A percentile compares a stretch with the other conserved stretches of the same genome.
phyloP scores from a whole-genome alignment of 495 filamentous ascomycete genomes.

The Neurospora africana region DNA sequence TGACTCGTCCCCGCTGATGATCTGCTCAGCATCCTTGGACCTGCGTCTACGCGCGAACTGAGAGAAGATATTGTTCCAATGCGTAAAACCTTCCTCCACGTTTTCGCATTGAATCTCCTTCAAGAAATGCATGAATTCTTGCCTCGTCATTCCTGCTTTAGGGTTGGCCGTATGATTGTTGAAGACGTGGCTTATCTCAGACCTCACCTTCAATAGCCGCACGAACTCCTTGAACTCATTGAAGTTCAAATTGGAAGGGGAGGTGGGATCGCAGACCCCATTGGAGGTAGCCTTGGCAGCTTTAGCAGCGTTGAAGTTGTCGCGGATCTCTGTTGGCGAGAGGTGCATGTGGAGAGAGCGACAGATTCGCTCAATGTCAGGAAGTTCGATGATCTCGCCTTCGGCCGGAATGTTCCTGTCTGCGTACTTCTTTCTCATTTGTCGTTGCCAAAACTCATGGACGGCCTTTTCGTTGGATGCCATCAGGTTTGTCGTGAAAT shows the following conservation, averaged over 20 bases:
- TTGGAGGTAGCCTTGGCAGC: slow-evolving; percentile 12
- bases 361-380: slow-evolving; percentile 70
- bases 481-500: slow-evolving; percentile 78
- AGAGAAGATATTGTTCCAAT: slow-evolving; percentile 67
- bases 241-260: slow-evolving; percentile 56
- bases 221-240: slow-evolving; percentile 75
- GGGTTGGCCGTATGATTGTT: slow-evolving; percentile 37
- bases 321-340: slow-evolving; percentile 58
- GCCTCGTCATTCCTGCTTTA: slow-evolving; percentile 52
- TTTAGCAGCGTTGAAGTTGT: slow-evolving; percentile 72
- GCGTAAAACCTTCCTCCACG: slow-evolving; percentile 48
- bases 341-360: slow-evolving; percentile 82
- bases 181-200: slow-evolving; percentile 68
- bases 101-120: slow-evolving; percentile 63
- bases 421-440: slow-evolving; percentile 62
- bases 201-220: slow-evolving; percentile 65
- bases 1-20: slow-evolving; percentile 28
- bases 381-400: slow-evolving; percentile 62
- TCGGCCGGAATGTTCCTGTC: slow-evolving; percentile 43
- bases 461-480: slow-evolving; percentile 71
- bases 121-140: slow-evolving; percentile 70
- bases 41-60: slow-evolving; percentile 58
- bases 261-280: slow-evolving; percentile 12
- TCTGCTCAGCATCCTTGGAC: slow-evolving; percentile 36
- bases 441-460: slow-evolving; percentile 71